These are phyloP conservation scores for Tinospora cordifolia DNA, from an alignment of 164 flowering plant genomes.

Conservation along the genomic window DNA sequence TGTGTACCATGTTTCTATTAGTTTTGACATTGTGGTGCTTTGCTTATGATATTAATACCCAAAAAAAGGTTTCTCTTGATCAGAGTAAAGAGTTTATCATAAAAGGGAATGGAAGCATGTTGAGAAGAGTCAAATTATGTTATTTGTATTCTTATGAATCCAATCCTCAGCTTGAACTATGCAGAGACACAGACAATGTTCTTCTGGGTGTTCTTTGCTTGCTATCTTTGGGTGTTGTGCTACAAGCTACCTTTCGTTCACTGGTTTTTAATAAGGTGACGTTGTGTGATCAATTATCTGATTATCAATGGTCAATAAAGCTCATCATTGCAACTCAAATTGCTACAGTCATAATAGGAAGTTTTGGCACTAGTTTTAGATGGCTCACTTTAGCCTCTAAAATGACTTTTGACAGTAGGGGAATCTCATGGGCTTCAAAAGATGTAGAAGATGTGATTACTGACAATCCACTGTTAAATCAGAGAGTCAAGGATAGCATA, in stretches of 20 bases:
- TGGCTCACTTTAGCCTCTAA: background rate
- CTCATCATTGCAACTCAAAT: no score
- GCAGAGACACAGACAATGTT: background rate
- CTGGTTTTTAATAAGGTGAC: background rate
- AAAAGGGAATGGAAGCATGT: background rate
- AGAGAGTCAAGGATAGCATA: no score
- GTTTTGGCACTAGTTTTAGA: background rate
- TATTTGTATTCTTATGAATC: background rate
- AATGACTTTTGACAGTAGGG: background rate
- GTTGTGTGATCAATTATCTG: background rate
- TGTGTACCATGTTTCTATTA: conserved; percentile 8
- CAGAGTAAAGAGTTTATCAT: background rate
- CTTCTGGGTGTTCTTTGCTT: background rate
- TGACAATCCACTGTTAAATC: no score
- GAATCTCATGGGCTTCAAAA: background rate
- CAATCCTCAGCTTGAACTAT: background rate
- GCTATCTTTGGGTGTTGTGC: background rate
- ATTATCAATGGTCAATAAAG: background rate
- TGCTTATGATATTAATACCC: no score
- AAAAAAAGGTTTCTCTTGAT: no score
- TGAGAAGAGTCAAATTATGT: background rate
- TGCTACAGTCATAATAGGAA: background rate
- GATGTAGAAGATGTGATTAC: no score
- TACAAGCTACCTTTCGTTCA: background rate
- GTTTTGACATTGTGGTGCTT: background rate